Conservation (phyloP, 75 land plant genomes). For the Selaginella tamariscina region DNA sequence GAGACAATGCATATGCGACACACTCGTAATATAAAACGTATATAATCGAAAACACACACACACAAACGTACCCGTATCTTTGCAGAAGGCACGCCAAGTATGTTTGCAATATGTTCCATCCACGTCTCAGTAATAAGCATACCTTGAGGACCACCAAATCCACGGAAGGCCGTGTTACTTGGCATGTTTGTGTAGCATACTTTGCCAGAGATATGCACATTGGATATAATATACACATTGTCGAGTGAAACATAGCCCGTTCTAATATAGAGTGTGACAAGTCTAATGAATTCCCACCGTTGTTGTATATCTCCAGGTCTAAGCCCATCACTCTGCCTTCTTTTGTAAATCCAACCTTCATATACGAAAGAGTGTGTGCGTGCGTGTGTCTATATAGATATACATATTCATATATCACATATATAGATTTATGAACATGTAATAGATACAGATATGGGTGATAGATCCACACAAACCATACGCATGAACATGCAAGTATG, state of each 20-base stretch:
- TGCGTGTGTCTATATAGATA: too few relatives aligned
- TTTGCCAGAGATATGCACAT: constrained; percentile 60
- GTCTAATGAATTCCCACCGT: constrained; percentile 94
- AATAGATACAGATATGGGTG: too few relatives aligned
- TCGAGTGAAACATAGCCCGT: constrained; percentile 86
- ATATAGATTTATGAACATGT: too few relatives aligned
- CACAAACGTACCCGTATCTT: constrained; percentile 61
- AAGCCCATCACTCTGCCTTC: constrained; percentile 72
- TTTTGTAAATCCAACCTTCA: constrained; percentile 77
- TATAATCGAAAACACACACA: not conserved
- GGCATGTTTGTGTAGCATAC: constrained; percentile 84
- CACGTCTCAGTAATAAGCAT: constrained; percentile 91
- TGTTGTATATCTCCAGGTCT: constrained; percentile 82
- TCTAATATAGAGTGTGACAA: constrained; percentile 70
- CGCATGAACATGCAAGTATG: too few relatives aligned
- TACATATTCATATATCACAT: too few relatives aligned
- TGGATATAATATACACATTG: constrained; percentile 79
- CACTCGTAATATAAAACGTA: too few relatives aligned
- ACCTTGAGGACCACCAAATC: constrained; percentile 98
- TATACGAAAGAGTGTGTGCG: constrained; percentile 3
- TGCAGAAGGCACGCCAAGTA: constrained; percentile 55
- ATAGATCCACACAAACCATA: too few relatives aligned
- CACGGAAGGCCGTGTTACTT: constrained; percentile 93
- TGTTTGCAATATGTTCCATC: constrained; percentile 72
- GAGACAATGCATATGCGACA: too few relatives aligned